Evolutionary conservation across 2,329 filamentous ascomycete genomes (phyloP).

Genomic region (Keithomyces neogunnii): DNA sequence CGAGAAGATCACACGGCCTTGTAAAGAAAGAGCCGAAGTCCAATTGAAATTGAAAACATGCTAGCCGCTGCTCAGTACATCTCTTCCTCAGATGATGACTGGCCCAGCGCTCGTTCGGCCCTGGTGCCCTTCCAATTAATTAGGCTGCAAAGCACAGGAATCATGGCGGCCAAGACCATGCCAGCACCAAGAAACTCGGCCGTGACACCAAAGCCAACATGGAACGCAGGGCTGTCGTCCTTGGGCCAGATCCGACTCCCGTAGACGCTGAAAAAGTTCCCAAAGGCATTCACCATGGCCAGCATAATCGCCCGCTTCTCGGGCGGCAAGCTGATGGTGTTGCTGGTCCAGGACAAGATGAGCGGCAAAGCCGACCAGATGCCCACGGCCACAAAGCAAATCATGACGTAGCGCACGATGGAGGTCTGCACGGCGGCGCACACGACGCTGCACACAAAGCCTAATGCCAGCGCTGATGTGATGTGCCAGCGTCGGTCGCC

Average conservation of each 20-base stretch:
- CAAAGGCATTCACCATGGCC: constrained; percentile 22
- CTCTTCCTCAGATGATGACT: not conserved
- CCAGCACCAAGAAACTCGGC: constrained; percentile 17
- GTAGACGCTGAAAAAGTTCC: constrained; percentile 23
- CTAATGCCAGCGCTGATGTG: constrained; percentile 10
- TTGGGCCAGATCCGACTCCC: constrained; percentile 22
- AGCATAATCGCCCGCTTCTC: constrained; percentile 24
- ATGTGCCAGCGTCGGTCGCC: constrained; percentile 15
- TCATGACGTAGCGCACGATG: constrained; percentile 20
- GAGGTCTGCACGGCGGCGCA: constrained; percentile 14
- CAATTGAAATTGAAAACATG: too few species aligned
- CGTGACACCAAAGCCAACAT: constrained; percentile 20
- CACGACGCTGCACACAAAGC: constrained; percentile 11
- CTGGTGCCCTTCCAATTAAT: not conserved
- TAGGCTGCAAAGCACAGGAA: constrained; percentile 7
- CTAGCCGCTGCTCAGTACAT: not conserved
- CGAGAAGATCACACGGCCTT: too few species aligned
- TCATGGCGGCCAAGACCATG: constrained; percentile 11
- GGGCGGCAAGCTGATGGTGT: constrained; percentile 16
- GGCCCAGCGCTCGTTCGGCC: not conserved
- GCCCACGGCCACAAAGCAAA: constrained; percentile 5
- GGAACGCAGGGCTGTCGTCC: constrained; percentile 16
- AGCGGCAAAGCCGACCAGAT: constrained; percentile 7
- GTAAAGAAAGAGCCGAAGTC: too few species aligned
- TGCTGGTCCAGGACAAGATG: constrained; percentile 19